Percentiles rank a stretch among this genome's conserved stretches.
phyloP scores from a whole-genome alignment of 106 monocot genomes.

The Allium cepa region DNA sequence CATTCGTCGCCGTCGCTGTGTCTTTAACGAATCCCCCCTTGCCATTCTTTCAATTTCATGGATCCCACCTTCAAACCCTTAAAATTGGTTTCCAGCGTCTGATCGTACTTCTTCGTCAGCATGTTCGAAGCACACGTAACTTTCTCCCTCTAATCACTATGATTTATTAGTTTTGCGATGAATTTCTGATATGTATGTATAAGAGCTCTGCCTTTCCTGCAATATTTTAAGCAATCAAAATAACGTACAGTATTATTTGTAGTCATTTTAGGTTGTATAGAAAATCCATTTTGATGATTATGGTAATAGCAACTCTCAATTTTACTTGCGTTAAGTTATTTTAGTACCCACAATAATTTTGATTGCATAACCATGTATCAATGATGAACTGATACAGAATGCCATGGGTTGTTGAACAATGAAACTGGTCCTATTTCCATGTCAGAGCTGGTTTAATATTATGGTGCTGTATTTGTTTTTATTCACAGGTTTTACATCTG shows the following conservation, averaged over 20 bases:
- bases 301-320: not conserved
- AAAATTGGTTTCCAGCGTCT: not conserved
- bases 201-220: too few relatives aligned
- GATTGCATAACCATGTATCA: not conserved
- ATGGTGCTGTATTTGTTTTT: not conserved
- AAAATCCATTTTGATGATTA: not conserved
- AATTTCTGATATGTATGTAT: too few relatives aligned
- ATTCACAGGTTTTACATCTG: conserved; percentile 70
- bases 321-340: not conserved
- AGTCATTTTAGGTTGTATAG: not conserved
- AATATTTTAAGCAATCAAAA: too few relatives aligned
- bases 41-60: too few relatives aligned
- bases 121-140: conserved; percentile 10
- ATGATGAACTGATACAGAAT: not conserved
- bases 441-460: not conserved
- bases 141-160: not conserved
- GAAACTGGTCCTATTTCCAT: not conserved
- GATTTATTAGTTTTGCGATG: too few relatives aligned
- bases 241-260: not conserved
- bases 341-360: not conserved
- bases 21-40: too few relatives aligned
- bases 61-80: not conserved
- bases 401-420: not conserved
- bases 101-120: not conserved
- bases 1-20: too few relatives aligned